Evolutionary conservation across 208 protist genomes (phyloP).

Genomic region (Strigomonas galati): DNA sequence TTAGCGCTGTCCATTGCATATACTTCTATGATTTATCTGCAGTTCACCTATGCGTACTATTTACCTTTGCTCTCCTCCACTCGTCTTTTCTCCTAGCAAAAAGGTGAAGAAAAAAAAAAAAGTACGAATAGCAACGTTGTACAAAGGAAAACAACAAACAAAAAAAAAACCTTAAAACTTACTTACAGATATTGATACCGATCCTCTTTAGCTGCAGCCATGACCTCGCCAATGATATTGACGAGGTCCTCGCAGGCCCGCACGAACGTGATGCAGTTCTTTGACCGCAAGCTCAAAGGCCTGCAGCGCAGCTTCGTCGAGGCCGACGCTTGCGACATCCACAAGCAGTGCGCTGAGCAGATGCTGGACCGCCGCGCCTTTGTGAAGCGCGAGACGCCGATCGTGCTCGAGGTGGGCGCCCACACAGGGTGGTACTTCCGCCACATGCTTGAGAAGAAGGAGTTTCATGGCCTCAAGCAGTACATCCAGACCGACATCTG

Average conservation of each 20-base stretch:
- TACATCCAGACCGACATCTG: slow-evolving; percentile 91
- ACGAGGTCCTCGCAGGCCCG: slow-evolving; percentile 65
- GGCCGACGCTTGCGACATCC: slow-evolving; percentile 69
- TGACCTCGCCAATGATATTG: slow-evolving; percentile 71
- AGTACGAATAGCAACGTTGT: neutral
- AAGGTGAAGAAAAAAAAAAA: slow-evolving; percentile 3
- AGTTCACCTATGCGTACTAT: neutral
- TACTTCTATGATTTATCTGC: neutral
- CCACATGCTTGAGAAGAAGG: slow-evolving; percentile 82
- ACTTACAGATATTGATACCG: neutral
- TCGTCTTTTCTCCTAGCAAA: slow-evolving; percentile 7
- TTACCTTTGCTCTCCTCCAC: neutral
- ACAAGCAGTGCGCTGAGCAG: slow-evolving; percentile 77
- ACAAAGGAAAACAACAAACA: neutral
- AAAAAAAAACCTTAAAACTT: neutral
- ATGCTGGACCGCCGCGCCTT: slow-evolving; percentile 83
- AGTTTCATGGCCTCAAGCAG: slow-evolving; percentile 81
- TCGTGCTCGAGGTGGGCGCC: slow-evolving; percentile 81
- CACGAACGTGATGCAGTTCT: slow-evolving; percentile 61
- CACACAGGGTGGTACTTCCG: slow-evolving; percentile 86
- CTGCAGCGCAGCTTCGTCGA: slow-evolving; percentile 70
- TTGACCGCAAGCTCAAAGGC: slow-evolving; percentile 77
- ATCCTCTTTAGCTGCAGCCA: slow-evolving; percentile 10
- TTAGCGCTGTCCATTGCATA: neutral
- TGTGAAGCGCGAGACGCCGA: slow-evolving; percentile 78